These are phyloP conservation scores for Metschnikowia chrysomelidarum DNA, from an alignment of 805 yeast species.

Conservation along the genomic window DNA sequence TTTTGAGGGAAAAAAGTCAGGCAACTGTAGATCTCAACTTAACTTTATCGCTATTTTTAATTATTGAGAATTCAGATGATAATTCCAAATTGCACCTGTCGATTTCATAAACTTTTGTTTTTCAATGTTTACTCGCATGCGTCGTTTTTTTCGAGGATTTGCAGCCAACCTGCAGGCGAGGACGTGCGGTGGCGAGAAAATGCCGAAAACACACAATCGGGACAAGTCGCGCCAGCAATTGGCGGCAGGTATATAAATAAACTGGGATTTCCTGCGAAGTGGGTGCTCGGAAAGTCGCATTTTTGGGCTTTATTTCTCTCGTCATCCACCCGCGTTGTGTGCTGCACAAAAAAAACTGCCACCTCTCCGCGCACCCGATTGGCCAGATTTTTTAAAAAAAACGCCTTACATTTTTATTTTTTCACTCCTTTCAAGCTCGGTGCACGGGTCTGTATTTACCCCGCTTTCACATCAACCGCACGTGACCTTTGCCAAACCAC, in stretches of 20 bases:
- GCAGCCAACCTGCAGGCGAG: conserved; percentile 16
- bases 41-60: no score
- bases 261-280: conserved; percentile 21
- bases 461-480: conserved; percentile 9
- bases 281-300: conserved; percentile 16
- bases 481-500: conserved; percentile 13
- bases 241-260: conserved; percentile 22
- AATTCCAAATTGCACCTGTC: no score
- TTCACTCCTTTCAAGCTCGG: conserved; percentile 6
- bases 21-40: no score
- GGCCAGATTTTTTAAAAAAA: conserved; percentile 5
- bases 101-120: no score
- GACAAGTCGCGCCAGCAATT: conserved; percentile 20
- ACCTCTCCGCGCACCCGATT: conserved; percentile 6
- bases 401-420: background rate
- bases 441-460: conserved; percentile 10
- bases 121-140: no score
- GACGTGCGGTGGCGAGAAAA: conserved; percentile 15
- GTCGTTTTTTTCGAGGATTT: conserved; percentile 3
- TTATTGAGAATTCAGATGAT: no score
- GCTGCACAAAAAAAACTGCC: conserved; percentile 17
- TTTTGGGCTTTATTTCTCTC: conserved; percentile 15
- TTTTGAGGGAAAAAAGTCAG: no score
- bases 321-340: conserved; percentile 13
- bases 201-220: conserved; percentile 11